Conservation (phyloP, 2,329 filamentous ascomycete genomes). For the Botrytis squamosa region DNA sequence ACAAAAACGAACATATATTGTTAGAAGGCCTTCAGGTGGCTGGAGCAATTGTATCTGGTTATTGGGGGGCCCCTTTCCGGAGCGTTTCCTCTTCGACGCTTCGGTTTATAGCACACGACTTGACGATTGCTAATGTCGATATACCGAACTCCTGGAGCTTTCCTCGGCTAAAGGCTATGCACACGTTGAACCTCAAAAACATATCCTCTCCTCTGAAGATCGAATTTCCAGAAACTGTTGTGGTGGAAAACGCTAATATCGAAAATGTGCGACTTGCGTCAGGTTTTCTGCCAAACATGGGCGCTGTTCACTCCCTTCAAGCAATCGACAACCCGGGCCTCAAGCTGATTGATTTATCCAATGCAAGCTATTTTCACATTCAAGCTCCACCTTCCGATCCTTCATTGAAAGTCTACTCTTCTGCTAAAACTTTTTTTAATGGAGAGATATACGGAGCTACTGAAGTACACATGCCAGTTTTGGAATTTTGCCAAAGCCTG, state of each 20-base stretch:
- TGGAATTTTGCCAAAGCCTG: fast-evolving
- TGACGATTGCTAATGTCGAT: background rate
- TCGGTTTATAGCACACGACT: background rate
- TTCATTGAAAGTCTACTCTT: background rate
- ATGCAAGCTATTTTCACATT: background rate
- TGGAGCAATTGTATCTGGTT: background rate
- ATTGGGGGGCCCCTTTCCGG: background rate
- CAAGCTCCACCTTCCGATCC: background rate
- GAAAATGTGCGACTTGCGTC: background rate
- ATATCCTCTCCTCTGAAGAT: background rate
- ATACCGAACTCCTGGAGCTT: background rate
- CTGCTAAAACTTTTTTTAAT: background rate
- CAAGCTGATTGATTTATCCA: background rate
- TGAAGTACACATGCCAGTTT: background rate
- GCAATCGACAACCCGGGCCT: background rate
- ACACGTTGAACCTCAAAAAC: background rate
- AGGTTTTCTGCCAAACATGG: background rate
- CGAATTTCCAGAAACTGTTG: background rate
- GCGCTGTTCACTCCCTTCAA: background rate
- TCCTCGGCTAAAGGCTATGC: background rate
- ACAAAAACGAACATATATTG: background rate
- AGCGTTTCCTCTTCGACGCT: background rate
- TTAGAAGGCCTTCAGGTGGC: background rate
- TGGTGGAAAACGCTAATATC: background rate
- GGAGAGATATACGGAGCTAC: background rate